Evolutionary conservation across 1,284 basidiomycete genomes (phyloP).

Genomic region (Microbotryum lychnidis-dioicae): DNA sequence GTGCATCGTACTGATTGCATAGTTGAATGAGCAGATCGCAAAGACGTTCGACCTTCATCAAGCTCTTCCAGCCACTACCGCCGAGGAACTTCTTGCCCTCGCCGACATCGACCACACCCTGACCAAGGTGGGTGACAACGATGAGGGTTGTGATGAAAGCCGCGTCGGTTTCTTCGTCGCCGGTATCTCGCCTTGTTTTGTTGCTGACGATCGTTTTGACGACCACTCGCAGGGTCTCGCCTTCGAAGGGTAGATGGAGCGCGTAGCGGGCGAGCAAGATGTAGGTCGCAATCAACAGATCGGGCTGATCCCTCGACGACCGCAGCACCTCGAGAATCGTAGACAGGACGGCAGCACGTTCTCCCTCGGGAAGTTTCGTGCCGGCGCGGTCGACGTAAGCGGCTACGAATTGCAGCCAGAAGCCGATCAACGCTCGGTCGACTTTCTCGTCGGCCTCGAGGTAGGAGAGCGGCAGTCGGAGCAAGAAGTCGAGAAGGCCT

Average conservation of each 20-base stretch:
- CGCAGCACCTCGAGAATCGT: slow-evolving; percentile 35
- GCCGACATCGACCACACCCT: slow-evolving; percentile 19
- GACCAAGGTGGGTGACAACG: slow-evolving; percentile 43
- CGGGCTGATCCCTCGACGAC: slow-evolving; percentile 15
- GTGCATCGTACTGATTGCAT: slow-evolving; percentile 26
- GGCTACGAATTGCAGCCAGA: slow-evolving; percentile 72
- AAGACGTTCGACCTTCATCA: slow-evolving; percentile 21
- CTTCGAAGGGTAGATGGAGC: slow-evolving; percentile 53
- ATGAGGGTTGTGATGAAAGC: slow-evolving; percentile 52
- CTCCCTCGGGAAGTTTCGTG: slow-evolving; percentile 28
- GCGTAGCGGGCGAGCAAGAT: slow-evolving; percentile 60
- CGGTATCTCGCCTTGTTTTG: slow-evolving; percentile 42
- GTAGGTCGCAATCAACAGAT: slow-evolving; percentile 49
- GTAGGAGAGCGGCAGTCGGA: slow-evolving; percentile 26
- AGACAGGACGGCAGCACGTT: slow-evolving; percentile 39
- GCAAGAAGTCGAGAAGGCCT: slow-evolving; percentile 22
- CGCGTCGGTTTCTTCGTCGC: slow-evolving; percentile 40
- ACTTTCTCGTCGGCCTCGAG: slow-evolving; percentile 34
- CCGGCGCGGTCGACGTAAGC: slow-evolving; percentile 58
- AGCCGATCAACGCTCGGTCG: slow-evolving; percentile 70
- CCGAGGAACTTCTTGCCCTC: slow-evolving; percentile 29
- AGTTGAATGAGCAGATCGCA: slow-evolving; percentile 23
- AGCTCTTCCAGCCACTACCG: slow-evolving; percentile 23
- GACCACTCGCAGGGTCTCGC: slow-evolving; percentile 53
- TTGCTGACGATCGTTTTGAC: slow-evolving; percentile 49